Conservation (phyloP, 2,329 filamentous ascomycete species). For the Dothiorella sarmentorum region DNA sequence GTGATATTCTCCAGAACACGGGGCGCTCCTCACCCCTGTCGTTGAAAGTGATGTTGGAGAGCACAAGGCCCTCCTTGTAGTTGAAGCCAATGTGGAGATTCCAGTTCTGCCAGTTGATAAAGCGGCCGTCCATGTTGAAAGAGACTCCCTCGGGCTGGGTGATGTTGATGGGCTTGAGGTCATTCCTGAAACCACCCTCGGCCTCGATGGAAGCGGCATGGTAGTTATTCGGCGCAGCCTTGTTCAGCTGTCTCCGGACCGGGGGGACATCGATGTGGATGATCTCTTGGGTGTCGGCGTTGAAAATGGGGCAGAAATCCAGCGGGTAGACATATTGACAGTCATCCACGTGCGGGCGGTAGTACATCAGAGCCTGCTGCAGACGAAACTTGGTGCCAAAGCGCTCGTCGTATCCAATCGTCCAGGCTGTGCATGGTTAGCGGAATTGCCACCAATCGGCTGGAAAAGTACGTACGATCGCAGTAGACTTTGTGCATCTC, state of each 20-base stretch:
- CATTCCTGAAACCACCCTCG: slow-evolving; percentile 70
- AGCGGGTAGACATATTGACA: slow-evolving; percentile 88
- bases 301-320: slow-evolving; percentile 91
- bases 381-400: slow-evolving; percentile 75
- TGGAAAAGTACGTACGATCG: slow-evolving; percentile 58
- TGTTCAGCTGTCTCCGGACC: slow-evolving; percentile 70
- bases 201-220: slow-evolving; percentile 68
- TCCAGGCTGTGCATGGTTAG: slow-evolving; percentile 62
- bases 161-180: slow-evolving; percentile 83
- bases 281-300: slow-evolving; percentile 72
- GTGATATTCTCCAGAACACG: slow-evolving; percentile 82
- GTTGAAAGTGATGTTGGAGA: slow-evolving; percentile 87
- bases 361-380: slow-evolving; percentile 95
- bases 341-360: slow-evolving; percentile 78
- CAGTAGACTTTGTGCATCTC: slow-evolving; percentile 97
- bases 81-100: slow-evolving; percentile 92
- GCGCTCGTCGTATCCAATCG: slow-evolving; percentile 89
- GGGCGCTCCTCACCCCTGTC: slow-evolving; percentile 74
- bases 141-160: slow-evolving; percentile 86
- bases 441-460: neutral
- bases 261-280: slow-evolving; percentile 81
- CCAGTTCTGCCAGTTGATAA: slow-evolving; percentile 89
- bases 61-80: slow-evolving; percentile 84
- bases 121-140: slow-evolving; percentile 71
- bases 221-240: slow-evolving; percentile 73